Base-by-base conservation (phyloP, 441 rosid species). In the Pelargonium citronellum region DNA sequence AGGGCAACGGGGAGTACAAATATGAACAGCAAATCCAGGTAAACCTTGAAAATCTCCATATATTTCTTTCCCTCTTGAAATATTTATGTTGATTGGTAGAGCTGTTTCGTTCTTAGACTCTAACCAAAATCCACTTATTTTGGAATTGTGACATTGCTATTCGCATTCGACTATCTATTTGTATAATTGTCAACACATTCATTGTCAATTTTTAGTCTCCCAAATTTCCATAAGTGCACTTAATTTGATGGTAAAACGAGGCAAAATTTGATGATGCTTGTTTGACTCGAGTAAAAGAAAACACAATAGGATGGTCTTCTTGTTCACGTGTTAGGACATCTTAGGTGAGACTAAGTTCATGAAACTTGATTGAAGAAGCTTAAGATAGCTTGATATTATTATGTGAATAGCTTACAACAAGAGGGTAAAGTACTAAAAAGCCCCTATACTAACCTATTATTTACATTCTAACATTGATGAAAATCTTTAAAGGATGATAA, bases 1-100 rank as follows among this genome's bases (percentile, higher is more conserved):
- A 82, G 91, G 53, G 89, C 91, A 41, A 87, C 91, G 1, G 91
- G 89, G 70, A 84, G 87, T 77, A 87, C 91, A 68, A 87, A 87
- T 80, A 87, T 87, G 91, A 87, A 87, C 78, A 83, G 82, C 73
- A 84, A 74, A 67, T 87, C 91, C 1, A 87, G 91, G 91, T 87
- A 70, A 69, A 72, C 15, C 66, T 68, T 34, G 64, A 61, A 58
- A 19, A 72, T 43, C 34, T 69, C 53, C 67, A 68, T 22, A 19
- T 46, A 49, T 70, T 34, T 44, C 12, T 24, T 16, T 11, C 30
- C 30, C 13, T 27, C 66, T 7, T 55, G 7, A 17, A 51, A 66
- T 41, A 49, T 58, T 37, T 51, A 12, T 27, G 17, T 44, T 17
- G 51, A 43, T 19, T 4, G 51, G 66, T 61, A 30, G 27, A 61